Percentiles rank a stretch among this genome's conserved stretches.
Conservation (phyloP, 306 rosid species). For the Cajanus cajan region DNA sequence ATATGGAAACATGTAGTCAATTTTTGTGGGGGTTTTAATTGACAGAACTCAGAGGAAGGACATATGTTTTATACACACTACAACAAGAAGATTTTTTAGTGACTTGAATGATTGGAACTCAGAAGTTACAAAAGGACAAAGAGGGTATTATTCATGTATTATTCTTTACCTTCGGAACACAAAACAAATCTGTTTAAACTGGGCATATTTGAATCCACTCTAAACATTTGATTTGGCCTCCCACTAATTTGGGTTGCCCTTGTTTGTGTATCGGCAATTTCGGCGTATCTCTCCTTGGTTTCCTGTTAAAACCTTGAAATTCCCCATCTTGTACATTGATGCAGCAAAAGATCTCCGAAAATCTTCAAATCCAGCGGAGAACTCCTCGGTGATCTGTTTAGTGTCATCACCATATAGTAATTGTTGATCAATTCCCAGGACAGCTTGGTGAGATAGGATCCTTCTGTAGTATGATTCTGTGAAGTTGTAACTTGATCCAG, state of each 20-base stretch:
- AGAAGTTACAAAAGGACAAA: slow-evolving; percentile 7
- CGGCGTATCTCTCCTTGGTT: slow-evolving; percentile 69
- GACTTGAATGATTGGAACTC: slow-evolving; percentile 31
- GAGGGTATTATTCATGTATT: slow-evolving; percentile 39
- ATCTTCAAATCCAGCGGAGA: slow-evolving; percentile 60
- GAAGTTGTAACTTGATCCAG: slow-evolving; percentile 53
- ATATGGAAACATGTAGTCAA: slow-evolving; percentile 27
- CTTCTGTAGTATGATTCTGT: slow-evolving; percentile 64
- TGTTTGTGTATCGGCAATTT: slow-evolving; percentile 54
- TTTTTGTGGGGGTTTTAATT: slow-evolving; percentile 21
- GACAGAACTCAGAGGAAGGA: slow-evolving; percentile 23
- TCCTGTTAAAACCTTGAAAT: slow-evolving; percentile 60
- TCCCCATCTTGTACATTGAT: slow-evolving; percentile 71
- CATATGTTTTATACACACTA: slow-evolving; percentile 24
- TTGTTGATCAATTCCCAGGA: slow-evolving; percentile 75
- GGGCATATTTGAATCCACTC: slow-evolving; percentile 24
- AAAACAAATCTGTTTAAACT: slow-evolving; percentile 36
- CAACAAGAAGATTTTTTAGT: not conserved
- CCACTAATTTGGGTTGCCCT: slow-evolving; percentile 36
- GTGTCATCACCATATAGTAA: slow-evolving; percentile 50
- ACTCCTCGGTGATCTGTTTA: slow-evolving; percentile 43
- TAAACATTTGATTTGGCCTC: slow-evolving; percentile 7
- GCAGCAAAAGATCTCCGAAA: slow-evolving; percentile 60
- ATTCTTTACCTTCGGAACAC: slow-evolving; percentile 36
- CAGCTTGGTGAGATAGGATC: slow-evolving; percentile 39